A percentile compares a stretch with the other conserved stretches of the same genome.
These are phyloP conservation scores for Fusarium siculi DNA, from an alignment of 2,329 filamentous ascomycete species.

Conservation along the genomic window DNA sequence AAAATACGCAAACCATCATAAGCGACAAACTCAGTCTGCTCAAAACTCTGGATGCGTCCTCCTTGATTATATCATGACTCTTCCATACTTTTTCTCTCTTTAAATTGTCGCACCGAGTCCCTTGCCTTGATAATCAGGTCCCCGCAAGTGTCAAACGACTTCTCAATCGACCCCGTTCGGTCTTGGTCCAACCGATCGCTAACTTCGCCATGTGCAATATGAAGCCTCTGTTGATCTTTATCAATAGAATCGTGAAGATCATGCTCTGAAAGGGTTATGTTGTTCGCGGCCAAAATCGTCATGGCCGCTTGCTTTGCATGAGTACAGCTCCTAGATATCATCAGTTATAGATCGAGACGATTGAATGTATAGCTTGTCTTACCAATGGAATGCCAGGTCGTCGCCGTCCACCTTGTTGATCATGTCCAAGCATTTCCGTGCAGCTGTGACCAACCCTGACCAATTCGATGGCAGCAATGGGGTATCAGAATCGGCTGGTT, in stretches of 20 bases:
- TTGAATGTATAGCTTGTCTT: fast-evolving
- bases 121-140: fast-evolving
- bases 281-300: not conserved
- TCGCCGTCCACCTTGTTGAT: fast-evolving
- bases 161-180: fast-evolving
- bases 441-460: not conserved
- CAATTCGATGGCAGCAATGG: not conserved
- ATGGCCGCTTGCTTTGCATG: not conserved
- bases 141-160: not conserved
- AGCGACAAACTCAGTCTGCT: no score
- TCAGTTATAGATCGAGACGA: fast-evolving
- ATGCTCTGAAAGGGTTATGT: not conserved
- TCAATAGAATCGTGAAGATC: not conserved
- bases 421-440: not conserved
- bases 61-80: fast-evolving
- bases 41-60: not conserved
- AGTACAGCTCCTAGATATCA: not conserved
- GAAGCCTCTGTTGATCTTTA: not conserved
- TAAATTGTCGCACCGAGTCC: not conserved
- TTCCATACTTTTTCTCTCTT: fast-evolving
- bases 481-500: fast-evolving
- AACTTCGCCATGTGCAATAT: not conserved
- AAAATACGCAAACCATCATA: not conserved
- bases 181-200: fast-evolving
- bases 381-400: fast-evolving